phyloP scores from a whole-genome alignment of 2,329 filamentous ascomycete genomes.

The Gyromitra esculenta region DNA sequence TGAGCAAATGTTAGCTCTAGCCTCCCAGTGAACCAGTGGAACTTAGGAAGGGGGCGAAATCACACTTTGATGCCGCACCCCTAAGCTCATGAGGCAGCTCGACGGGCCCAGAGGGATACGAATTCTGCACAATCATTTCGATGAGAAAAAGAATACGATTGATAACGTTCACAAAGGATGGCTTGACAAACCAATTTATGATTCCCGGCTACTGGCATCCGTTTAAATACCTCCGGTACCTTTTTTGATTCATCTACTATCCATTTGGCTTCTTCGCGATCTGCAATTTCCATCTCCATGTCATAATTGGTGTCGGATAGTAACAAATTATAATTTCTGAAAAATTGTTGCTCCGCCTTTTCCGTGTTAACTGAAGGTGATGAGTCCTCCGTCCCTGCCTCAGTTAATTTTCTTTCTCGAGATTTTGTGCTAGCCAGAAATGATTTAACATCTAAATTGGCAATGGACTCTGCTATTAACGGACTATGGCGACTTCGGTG shows the following conservation, averaged over 20 bases:
- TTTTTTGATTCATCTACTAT: constrained; percentile 5
- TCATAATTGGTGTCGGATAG: constrained; percentile 40
- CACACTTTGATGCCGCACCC: constrained; percentile 49
- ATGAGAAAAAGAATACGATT: constrained; percentile 9
- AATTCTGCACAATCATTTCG: constrained; percentile 10
- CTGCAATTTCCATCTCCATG: constrained; percentile 29
- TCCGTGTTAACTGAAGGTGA: constrained; percentile 3
- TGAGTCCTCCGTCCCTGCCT: background rate
- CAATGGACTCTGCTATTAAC: constrained; percentile 17
- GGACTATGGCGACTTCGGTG: constrained; percentile 9
- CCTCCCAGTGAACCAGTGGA: background rate
- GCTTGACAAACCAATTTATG: constrained; percentile 34
- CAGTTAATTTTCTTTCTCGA: constrained; percentile 18
- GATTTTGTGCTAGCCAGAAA: constrained; percentile 25
- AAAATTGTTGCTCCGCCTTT: constrained; percentile 36
- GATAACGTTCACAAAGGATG: background rate
- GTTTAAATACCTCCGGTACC: constrained; percentile 8
- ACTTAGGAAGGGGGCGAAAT: constrained; percentile 33
- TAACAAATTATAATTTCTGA: constrained; percentile 41
- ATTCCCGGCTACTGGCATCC: constrained; percentile 26
- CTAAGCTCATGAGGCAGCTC: constrained; percentile 35
- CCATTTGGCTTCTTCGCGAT: constrained; percentile 3
- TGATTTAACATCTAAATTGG: constrained; percentile 13
- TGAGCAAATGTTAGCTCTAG: constrained; percentile 23
- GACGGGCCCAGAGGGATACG: constrained; percentile 22